phyloP scores from a whole-genome alignment of 2,329 filamentous ascomycete genomes.

The Albophoma yamanashiensis region DNA sequence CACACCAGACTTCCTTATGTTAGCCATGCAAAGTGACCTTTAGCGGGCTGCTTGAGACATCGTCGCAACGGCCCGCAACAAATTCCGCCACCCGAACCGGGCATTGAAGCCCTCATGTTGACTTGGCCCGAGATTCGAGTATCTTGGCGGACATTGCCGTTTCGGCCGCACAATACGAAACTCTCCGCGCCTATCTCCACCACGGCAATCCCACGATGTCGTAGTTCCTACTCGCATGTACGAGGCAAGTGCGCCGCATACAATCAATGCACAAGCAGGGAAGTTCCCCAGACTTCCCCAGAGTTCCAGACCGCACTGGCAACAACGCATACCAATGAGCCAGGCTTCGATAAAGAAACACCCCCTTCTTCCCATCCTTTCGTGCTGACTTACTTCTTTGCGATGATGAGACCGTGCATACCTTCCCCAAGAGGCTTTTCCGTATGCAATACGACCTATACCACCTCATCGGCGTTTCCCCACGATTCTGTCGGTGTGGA shows the following conservation, averaged over 20 bases:
- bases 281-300: background rate
- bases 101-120: too few species aligned
- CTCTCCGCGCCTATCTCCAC: background rate
- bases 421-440: conserved; percentile 8
- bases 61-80: background rate
- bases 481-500: background rate
- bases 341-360: background rate
- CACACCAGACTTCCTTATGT: too few species aligned
- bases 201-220: background rate
- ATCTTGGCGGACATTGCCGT: background rate
- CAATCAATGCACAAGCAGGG: background rate
- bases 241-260: background rate
- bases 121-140: background rate
- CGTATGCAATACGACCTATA: conserved; percentile 7
- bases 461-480: conserved; percentile 3
- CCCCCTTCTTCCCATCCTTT: background rate
- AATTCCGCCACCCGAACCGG: too few species aligned
- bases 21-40: background rate
- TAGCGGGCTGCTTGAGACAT: background rate
- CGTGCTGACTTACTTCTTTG: background rate
- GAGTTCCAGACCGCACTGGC: background rate
- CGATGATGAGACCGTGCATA: background rate
- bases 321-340: background rate
- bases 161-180: background rate
- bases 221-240: too few species aligned